Base-by-base conservation (phyloP, 768 basidiomycete genomes). In the Leccinellum albellum region DNA sequence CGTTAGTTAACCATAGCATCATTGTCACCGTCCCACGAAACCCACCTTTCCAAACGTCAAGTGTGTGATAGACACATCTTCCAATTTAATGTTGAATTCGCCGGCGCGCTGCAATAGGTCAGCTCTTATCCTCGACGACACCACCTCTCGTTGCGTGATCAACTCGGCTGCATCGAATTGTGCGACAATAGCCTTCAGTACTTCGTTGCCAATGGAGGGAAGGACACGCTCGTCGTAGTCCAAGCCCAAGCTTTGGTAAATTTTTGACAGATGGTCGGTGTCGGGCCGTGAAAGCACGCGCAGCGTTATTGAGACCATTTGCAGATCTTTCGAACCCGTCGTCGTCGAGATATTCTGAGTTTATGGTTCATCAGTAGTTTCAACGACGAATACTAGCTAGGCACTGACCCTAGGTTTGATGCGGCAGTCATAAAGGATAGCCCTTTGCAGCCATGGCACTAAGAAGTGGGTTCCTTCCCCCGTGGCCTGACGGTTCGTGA, bases 171-270 rank as follows among this genome's bases (percentile, higher is more conserved):
- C 97, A 72, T 99, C 96, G 64, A 98, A 98, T 70, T 98, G 96
- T 5, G 97, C 97, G 1, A 99, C 97, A 57, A 97, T 98, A 61
- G 89, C 91, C 77, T 99, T 99, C 62, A 99, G 70, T 13, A 99
- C 96, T 76, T 98, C 96, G 65, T 98, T 98, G 37, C 94, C 96
- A 68, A 98, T 95, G 45, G 95, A 97, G 3, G 96, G 96, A 29
- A 98, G 78, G 0, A 98, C 95, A 65, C 97, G 86, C 78, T 99
- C 97, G 73, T 98, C 97, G 71, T 98, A 99, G 73, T 98, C 97
- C 73, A 91, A 72, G 46, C 97, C 97, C 55, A 99, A 81, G 65
- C 82, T 87, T 75, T 97, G 93, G 78, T 99, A 99, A 70, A 99
- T 96, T 76, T 85, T 91, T 20, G 96, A 70, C 26, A 99, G 80